Percentiles rank a stretch among this genome's conserved stretches.
phyloP scores from a whole-genome alignment of 2,329 filamentous ascomycete genomes.

The Penicillium psychrosexuale region DNA sequence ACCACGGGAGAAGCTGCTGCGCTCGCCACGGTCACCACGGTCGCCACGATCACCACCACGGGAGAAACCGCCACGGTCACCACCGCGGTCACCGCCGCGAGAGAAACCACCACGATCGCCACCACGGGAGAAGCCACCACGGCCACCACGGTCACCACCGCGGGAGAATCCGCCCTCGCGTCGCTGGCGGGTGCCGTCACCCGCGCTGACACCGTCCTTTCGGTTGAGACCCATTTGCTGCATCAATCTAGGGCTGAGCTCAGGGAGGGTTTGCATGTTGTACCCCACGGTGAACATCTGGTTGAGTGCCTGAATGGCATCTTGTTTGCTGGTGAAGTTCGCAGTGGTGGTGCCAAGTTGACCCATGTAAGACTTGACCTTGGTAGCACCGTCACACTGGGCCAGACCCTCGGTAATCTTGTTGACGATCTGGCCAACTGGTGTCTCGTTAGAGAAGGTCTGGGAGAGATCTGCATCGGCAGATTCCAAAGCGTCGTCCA shows the following conservation, averaged over 20 bases:
- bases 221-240: conserved; percentile 30
- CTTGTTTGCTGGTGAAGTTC: conserved; percentile 34
- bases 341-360: conserved; percentile 22
- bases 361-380: conserved; percentile 32
- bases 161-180: conserved; percentile 4
- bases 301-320: conserved; percentile 46
- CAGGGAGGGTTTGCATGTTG: conserved; percentile 45
- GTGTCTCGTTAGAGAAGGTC: conserved; percentile 8
- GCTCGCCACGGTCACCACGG: not conserved
- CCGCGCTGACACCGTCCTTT: conserved; percentile 27
- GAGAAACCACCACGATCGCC: not conserved
- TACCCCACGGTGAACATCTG: conserved; percentile 47
- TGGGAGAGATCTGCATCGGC: conserved; percentile 37
- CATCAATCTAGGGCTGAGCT: conserved; percentile 21
- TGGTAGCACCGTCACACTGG: conserved; percentile 23
- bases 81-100: conserved; percentile 4
- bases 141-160: not conserved
- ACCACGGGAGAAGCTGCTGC: not conserved
- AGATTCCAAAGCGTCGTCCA: conserved; percentile 47
- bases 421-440: conserved; percentile 22
- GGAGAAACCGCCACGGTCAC: conserved; percentile 2
- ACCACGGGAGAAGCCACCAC: not conserved
- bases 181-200: not conserved
- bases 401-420: conserved; percentile 45
- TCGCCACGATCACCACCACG: not conserved